phyloP scores from a whole-genome alignment of 78 protist species.

The Speleostelium caveatum region DNA sequence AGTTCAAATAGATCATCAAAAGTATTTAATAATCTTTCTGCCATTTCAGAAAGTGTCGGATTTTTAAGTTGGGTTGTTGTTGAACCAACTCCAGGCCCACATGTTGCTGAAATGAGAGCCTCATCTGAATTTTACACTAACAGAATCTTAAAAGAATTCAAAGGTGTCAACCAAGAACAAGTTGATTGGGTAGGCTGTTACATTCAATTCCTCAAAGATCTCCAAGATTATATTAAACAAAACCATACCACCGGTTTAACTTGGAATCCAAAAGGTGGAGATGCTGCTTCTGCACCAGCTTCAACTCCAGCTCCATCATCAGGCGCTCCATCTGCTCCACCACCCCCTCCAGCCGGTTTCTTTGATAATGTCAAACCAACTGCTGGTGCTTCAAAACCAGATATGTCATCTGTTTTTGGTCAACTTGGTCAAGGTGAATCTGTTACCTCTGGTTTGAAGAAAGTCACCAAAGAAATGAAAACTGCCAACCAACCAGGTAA shows the following conservation, averaged over 20 bases:
- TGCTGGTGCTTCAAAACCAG: constrained; percentile 28
- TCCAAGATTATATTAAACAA: constrained; percentile 80
- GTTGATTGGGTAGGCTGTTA: constrained; percentile 74
- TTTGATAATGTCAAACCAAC: background rate
- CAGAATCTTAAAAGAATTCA: constrained; percentile 80
- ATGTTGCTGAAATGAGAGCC: constrained; percentile 79
- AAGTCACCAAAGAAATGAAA: constrained; percentile 90
- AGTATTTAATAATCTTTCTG: constrained; percentile 76
- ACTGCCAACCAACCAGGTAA: constrained; percentile 87
- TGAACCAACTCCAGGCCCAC: constrained; percentile 89
- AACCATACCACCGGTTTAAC: constrained; percentile 87
- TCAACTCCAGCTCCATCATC: constrained; percentile 63
- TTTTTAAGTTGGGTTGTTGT: constrained; percentile 82
- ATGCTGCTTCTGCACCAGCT: constrained; percentile 59
- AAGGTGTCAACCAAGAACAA: constrained; percentile 86
- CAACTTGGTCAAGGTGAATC: constrained; percentile 84
- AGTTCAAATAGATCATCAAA: constrained; percentile 54
- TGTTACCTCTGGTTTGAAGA: constrained; percentile 87
- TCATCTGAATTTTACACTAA: constrained; percentile 85
- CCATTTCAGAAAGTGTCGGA: constrained; percentile 74
- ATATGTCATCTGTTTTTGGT: constrained; percentile 74
- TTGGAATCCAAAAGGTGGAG: constrained; percentile 85
- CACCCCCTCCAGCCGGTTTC: constrained; percentile 45
- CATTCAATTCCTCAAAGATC: constrained; percentile 63
- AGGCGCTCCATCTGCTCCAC: constrained; percentile 63